These are phyloP conservation scores for Trichoderma oligosporum DNA, from an alignment of 2,329 filamentous ascomycete genomes.

Conservation along the genomic window DNA sequence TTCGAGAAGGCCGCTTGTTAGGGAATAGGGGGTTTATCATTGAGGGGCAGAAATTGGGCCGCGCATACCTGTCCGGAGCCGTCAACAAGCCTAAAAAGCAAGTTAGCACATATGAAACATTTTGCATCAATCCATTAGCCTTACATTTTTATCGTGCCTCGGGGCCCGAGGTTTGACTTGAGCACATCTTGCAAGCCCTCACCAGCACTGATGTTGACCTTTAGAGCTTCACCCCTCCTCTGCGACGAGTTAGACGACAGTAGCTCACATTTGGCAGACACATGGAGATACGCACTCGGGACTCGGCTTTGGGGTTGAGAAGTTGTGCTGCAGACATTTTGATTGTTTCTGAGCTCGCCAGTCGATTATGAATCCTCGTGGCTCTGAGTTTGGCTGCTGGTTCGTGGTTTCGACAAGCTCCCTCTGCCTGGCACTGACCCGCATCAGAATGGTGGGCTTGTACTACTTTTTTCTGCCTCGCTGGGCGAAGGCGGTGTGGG, in stretches of 20 bases:
- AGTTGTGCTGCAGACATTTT: constrained; percentile 95
- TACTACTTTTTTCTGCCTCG: constrained; percentile 23
- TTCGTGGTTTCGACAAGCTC: constrained; percentile 23
- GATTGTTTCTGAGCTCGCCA: constrained; percentile 17
- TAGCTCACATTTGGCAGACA: not conserved
- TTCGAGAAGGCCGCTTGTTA: constrained; percentile 26
- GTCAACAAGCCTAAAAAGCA: constrained; percentile 57
- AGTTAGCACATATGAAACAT: not conserved
- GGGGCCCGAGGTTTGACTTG: constrained; percentile 90
- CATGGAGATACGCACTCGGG: constrained; percentile 62
- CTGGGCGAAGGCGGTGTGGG: constrained; percentile 32
- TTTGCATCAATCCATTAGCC: constrained; percentile 1
- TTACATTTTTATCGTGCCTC: constrained; percentile 95
- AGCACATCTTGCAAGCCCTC: constrained; percentile 92
- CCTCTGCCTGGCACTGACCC: constrained; percentile 20
- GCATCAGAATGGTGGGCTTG: constrained; percentile 21
- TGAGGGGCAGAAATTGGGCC: constrained; percentile 28
- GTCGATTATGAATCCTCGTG: constrained; percentile 14
- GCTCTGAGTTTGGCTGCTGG: constrained; percentile 24
- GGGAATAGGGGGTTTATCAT: constrained; percentile 27
- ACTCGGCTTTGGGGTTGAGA: constrained; percentile 98
- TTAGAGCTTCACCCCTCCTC: constrained; percentile 94
- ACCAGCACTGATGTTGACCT: constrained; percentile 94
- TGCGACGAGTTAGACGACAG: constrained; percentile 36
- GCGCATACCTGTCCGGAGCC: constrained; percentile 61